Base-by-base conservation (phyloP, 805 yeast genomes). In the Candida oleophila region DNA sequence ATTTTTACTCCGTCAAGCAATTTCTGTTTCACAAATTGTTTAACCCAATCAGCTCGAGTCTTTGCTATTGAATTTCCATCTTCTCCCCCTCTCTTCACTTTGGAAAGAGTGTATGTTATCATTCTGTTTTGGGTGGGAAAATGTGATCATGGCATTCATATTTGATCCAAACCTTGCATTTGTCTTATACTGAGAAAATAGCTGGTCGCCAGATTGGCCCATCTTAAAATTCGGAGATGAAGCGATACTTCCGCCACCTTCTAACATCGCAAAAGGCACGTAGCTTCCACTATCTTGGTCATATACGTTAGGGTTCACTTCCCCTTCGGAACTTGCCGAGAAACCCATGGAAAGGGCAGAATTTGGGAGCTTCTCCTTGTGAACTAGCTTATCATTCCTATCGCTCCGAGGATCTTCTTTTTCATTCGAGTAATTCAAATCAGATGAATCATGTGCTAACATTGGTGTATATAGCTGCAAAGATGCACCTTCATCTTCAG, bases 91-190 rank as follows among this genome's bases (percentile, higher is more conserved):
- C 28, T 7, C 28, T 18, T 38, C 18, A 22, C 25, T 38, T 14
- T 19, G 32, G 15, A 34, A 7, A 5, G n/a, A 33, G 4, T 36
- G n/a, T 14, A 11, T 20, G 5, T 5, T 11, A 15, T 18, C 25
- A 15, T 36, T 5, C 4, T 11, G 8, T 5, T 38, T 38, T 3
- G 41, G 4, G 19, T 14, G 28, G 9, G 32, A 8, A 4, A 38
- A 16, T 3, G 46, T 37, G 14, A n/a, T 36, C 46, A 38, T 43
- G 18, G 11, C 22, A 22, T 36, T 35, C 11, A 15, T 43, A 22
- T 38, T 43, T 22, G 46, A 43, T 4, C 46, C 42, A 38, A 43
- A 38, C 19, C 47, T 22, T 9, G 46, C 28, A 22, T 38, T 38
- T 11, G 30, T 11, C 5, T 25, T 25, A 7, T 25, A 11, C 30